These are phyloP conservation scores for Diaporthe vaccinii DNA, from an alignment of 2,329 filamentous ascomycete genomes.

Conservation along the genomic window DNA sequence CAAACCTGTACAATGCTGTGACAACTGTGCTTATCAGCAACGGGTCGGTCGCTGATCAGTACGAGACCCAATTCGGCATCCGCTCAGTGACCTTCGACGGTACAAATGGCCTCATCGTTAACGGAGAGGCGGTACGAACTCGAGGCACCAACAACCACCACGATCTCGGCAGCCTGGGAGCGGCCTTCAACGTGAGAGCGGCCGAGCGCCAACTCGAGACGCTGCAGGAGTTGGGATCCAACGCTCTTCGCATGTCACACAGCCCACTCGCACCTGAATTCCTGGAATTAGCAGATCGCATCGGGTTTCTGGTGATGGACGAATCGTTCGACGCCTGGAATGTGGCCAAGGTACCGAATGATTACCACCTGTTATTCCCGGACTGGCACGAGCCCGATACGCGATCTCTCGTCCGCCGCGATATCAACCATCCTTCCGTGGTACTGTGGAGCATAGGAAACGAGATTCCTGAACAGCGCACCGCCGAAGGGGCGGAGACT, in stretches of 20 bases:
- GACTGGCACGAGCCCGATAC: constrained; percentile 68
- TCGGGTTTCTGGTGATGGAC: constrained; percentile 65
- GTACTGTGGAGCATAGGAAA: constrained; percentile 68
- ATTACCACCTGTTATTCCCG: constrained; percentile 65
- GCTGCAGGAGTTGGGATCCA: constrained; percentile 62
- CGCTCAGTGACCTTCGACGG: constrained; percentile 57
- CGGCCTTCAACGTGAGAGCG: constrained; percentile 64
- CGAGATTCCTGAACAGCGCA: constrained; percentile 63
- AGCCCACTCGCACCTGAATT: constrained; percentile 66
- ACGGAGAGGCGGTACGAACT: constrained; percentile 58
- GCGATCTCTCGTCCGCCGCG: constrained; percentile 63
- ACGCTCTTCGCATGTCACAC: constrained; percentile 65
- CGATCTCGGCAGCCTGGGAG: constrained; percentile 63
- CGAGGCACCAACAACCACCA: constrained; percentile 66
- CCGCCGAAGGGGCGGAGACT: constrained; percentile 48
- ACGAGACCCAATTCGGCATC: constrained; percentile 65
- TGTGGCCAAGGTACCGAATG: constrained; percentile 58
- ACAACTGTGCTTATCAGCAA: constrained; percentile 52
- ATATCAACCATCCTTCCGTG: constrained; percentile 69
- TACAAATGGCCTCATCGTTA: constrained; percentile 58
- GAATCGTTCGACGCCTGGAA: constrained; percentile 69
- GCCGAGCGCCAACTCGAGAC: constrained; percentile 62
- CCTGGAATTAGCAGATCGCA: constrained; percentile 61
- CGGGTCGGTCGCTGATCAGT: constrained; percentile 54
- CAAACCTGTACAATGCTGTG: constrained; percentile 62